Conservation (phyloP, 176 grass and related monocot genomes). For the Hsuehochloa calcarea region DNA sequence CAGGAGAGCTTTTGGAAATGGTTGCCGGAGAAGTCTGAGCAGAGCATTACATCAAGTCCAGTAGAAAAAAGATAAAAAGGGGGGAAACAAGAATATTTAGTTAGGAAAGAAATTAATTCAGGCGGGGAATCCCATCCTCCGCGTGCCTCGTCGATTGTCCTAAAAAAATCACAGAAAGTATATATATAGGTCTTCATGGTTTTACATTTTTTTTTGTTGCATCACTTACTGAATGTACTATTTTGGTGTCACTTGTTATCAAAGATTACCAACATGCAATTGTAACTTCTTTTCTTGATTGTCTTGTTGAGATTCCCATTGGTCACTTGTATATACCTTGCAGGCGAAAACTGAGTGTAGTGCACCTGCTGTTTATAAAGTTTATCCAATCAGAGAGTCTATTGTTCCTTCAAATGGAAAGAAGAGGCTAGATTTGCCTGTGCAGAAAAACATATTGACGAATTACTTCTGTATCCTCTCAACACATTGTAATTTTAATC, state of each 20-base stretch:
- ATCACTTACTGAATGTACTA: conserved; percentile 7
- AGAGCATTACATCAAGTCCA: no score
- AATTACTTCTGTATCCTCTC: conserved; percentile 99
- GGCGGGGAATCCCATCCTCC: no score
- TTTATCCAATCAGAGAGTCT: conserved; percentile 42
- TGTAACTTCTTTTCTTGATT: conserved; percentile 3
- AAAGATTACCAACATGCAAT: not conserved
- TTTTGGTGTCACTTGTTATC: not conserved
- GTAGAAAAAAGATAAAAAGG: no score
- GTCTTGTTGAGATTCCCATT: conserved; percentile 4
- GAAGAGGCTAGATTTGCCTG: conserved; percentile 76
- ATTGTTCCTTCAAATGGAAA: conserved; percentile 45
- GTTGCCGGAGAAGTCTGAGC: no score
- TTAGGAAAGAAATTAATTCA: no score
- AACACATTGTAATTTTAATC: conserved; percentile 24
- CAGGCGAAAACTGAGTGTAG: conserved; percentile 43
- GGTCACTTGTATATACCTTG: conserved; percentile 32
- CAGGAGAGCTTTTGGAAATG: not conserved
- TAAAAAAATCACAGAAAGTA: not conserved
- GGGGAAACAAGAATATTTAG: no score
- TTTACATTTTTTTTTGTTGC: not conserved
- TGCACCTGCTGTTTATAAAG: conserved; percentile 38
- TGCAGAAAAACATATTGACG: conserved; percentile 90
- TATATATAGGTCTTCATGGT: not conserved
- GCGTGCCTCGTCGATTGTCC: no score